These are phyloP conservation scores for Ceratobasidium sp. DNA, from an alignment of 1,284 basidiomycete genomes.

Conservation along the genomic window DNA sequence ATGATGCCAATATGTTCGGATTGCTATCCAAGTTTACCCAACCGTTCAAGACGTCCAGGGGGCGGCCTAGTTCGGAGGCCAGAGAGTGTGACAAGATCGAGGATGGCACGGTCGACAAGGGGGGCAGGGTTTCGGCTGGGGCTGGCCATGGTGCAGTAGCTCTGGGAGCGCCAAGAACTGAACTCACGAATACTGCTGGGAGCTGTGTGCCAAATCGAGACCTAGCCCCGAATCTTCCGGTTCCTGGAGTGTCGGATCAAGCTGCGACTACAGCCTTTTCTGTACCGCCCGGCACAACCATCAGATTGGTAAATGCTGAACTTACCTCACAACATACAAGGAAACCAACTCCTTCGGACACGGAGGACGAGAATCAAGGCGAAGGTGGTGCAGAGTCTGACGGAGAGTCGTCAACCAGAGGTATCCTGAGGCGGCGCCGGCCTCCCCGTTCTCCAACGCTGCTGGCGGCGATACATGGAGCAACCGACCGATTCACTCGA, in stretches of 20 bases:
- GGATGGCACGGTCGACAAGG: not conserved
- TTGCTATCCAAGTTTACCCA: constrained; percentile 21
- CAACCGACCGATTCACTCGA: constrained; percentile 34
- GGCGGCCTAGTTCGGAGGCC: not conserved
- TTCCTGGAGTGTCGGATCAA: not conserved
- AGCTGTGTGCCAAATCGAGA: too few species aligned
- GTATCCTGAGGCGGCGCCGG: not conserved
- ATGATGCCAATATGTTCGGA: constrained; percentile 18
- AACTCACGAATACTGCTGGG: too few species aligned
- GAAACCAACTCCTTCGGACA: not conserved
- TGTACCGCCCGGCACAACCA: not conserved
- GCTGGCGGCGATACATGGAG: constrained; percentile 29
- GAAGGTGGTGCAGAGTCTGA: not conserved
- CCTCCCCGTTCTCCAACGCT: constrained; percentile 25
- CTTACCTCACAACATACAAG: too few species aligned
- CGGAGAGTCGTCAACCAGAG: not conserved
- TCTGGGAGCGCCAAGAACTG: not conserved
- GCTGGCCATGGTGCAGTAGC: not conserved
- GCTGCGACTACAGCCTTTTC: not conserved
- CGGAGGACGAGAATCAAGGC: constrained; percentile 1
- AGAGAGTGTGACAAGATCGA: not conserved
- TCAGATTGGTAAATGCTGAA: not conserved
- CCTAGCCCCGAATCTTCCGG: not conserved
- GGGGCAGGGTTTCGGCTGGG: not conserved
- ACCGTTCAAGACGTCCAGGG: constrained; percentile 17